Evolutionary conservation across 1,139 yeast genomes (phyloP), one percentile per base, ranked within the genome.

Genomic region (Suhomyces kunorum): DNA sequence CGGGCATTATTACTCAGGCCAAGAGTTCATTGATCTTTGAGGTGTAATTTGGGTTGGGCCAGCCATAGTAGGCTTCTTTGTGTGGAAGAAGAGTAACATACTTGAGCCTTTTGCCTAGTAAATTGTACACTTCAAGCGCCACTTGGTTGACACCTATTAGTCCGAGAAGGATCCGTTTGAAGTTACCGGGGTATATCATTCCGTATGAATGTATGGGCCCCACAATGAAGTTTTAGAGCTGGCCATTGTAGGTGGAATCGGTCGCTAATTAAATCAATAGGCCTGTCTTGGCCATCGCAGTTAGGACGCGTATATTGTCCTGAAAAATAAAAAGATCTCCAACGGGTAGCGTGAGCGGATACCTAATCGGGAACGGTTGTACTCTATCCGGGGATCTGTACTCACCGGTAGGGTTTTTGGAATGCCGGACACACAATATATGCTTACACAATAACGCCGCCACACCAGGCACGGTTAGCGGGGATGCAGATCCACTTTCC

Each of bases 101-200:
- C 7, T 26, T 12, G 20, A 32, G 32, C 9, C 15, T 22, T 19
- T 15, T 22, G 13, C 22, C 27, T 32, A 28, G 29, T 9, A 40
- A 13, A 16, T 26, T 28, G 32, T 28, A 40, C 7, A 36, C 11
- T 2, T 33, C 32, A 12, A 40, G 30, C 20, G 17, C 18, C 4
- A 36, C 28, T n/a, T 28, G 20, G 25, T 30, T 40, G 30, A 31
- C 18, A n/a, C 23, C 32, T n/a, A 31, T 28, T 23, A 40, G 26
- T 13, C 22, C 36, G 5, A 36, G 23, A 27, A 40, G 28, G 8
- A 34, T 28, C 22, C 28, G 36, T 24, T 36, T 40, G 27, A 40
- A 18, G 5, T 27, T 30, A 6, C 28, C 15, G 14, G 33, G 24
- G 15, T 35, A 18, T 28, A 30, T 28, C 29, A 29, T 25, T 15